Evolutionary conservation across 305 asterid genomes (phyloP), one percentile per base, ranked within the genome.

Genomic region (Fraxinus xanthoxyloides): DNA sequence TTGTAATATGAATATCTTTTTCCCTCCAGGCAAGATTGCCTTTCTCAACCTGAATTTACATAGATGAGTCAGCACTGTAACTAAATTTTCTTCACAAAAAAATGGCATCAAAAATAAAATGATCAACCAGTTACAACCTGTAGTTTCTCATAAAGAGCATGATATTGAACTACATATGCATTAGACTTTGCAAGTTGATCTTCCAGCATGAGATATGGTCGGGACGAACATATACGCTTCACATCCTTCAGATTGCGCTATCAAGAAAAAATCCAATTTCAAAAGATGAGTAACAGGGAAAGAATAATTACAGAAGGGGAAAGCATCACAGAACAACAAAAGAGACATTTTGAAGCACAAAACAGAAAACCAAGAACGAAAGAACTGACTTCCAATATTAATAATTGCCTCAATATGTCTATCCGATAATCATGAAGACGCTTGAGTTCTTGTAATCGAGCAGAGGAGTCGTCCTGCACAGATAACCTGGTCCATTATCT

Each of bases 11-110:
- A 87, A 84, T 83, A 84, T 94, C 98, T 84, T 88, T 93, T 82
- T 96, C 99, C 87, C 90, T 86, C 98, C 98, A 93, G 80, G 92
- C 90, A 81, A 96, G 91, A 81, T 85, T 86, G 76, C 94, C 98
- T 89, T 92, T 92, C 86, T 96, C 96, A 78, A 93, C 91, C 99
- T 96, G 85, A 84, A 83, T 46, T 38, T 54, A 79, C 77, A 77
- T 38, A 43, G 79, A 38, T 79, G 43, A 83, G 74, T 86, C 73
- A 85, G 87, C 65, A 83, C 51, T 80, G 76, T 77, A 54, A 46
- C 26, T 28, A 34, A 46, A 67, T 83, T 80, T 69, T 72, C 74
- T 85, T 56, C 24, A 77, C 78, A 28, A 74, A 74, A 54, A 63
- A 85, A 76, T 21, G 65, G 76, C 84, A 32, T 70, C 30, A 84